Evolutionary conservation across 345 rosid species (phyloP).

Genomic region (Salix suchowensis): DNA sequence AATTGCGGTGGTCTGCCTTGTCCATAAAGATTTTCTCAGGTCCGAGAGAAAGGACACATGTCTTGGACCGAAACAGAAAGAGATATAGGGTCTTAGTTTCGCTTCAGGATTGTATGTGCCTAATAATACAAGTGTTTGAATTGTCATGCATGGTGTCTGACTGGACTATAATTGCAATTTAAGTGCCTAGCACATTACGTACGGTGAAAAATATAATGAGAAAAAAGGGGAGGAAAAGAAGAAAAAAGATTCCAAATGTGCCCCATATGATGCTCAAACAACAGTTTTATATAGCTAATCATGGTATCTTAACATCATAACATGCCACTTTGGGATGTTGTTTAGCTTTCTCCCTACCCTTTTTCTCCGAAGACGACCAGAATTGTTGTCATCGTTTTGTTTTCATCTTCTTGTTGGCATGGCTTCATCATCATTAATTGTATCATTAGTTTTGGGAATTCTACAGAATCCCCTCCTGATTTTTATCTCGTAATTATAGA

Average conservation of each 20-base stretch:
- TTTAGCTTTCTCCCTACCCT: background rate
- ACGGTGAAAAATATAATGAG: background rate
- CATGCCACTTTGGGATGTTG: background rate
- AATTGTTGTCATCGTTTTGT: background rate
- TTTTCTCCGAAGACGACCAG: background rate
- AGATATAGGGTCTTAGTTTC: too few relatives aligned
- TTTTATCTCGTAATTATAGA: background rate
- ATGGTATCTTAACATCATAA: background rate
- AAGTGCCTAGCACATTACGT: background rate
- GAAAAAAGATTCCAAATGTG: background rate
- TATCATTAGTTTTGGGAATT: background rate
- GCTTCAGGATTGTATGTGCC: background rate
- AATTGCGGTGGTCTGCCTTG: too few relatives aligned
- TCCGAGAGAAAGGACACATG: too few relatives aligned
- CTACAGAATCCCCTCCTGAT: background rate
- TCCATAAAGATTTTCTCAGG: background rate
- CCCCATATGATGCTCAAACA: background rate
- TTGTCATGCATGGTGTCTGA: background rate
- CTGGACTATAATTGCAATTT: background rate
- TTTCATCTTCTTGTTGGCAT: background rate
- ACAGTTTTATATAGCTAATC: background rate
- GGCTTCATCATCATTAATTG: background rate
- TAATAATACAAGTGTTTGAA: background rate
- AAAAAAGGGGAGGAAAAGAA: background rate
- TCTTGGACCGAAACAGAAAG: background rate